Base-by-base conservation (phyloP, 73 alveolate species). In the Loxodes magnus region DNA sequence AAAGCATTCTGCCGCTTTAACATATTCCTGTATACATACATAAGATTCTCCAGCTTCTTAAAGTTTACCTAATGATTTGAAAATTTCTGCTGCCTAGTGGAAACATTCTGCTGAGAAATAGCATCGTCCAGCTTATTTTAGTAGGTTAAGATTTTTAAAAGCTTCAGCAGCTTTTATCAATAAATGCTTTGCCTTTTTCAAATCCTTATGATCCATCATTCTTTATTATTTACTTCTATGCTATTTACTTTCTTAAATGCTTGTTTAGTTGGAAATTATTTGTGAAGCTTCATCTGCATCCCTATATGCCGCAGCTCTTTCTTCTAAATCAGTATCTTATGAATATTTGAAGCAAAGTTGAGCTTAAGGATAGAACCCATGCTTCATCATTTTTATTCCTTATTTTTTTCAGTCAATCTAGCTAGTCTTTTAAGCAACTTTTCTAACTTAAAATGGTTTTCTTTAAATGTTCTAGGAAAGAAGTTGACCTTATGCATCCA, bases 41-140 rank as follows among this genome's bases (percentile, higher is more conserved):
- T 48, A 61, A 23, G 83, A 46, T 51, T 81, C 94, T 26, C 79
- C 94, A 22, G 94, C 94, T 53, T 81, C 79, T n/a, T 72, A 60
- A 41, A 21, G 46, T 30, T 51, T 51, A 16, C 41, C 57, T 16
- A 43, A 25, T 7, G 39, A 25, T 25, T 43, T 55, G 42, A 78
- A 84, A 24, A 69, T 29, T 29, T 52, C 58, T n/a, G 82, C 82
- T 4, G 96, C 84, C 36, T 50, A 50, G 27, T 67, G 62, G 48
- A 35, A 76, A 19, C 56, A 39, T 56, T 61, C 61, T 4, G 81
- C 85, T 14, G 96, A 72, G 70, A 54, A 80, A 65, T 36, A 84
- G 43, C 96, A 84, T 33, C 79, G 60, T 14, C 90, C 93, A 5
- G 93, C 90, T 46, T 84, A 77, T 41, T 52, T 74, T 19, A 22